A percentile compares a stretch with the other conserved stretches of the same genome.
phyloP scores from a whole-genome alignment of 345 rosid genomes.

The Gossypium mustelinum region DNA sequence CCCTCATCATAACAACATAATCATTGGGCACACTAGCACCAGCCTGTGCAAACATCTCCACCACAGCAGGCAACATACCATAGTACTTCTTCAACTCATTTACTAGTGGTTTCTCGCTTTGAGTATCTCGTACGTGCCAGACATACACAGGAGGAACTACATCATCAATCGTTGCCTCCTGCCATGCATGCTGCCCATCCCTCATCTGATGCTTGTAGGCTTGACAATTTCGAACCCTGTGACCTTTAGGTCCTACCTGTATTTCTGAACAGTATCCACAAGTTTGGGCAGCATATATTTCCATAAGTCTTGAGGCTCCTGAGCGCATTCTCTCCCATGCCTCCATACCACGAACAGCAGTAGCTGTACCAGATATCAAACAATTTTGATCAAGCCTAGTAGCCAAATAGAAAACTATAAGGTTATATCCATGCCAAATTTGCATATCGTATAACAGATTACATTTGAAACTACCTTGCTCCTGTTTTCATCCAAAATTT shows the following conservation, averaged over 20 bases:
- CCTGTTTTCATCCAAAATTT: neutral
- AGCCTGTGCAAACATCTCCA: constrained; percentile 48
- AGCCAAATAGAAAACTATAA: neutral
- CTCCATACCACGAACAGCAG: constrained; percentile 35
- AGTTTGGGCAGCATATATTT: constrained; percentile 42
- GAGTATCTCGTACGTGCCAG: constrained; percentile 36
- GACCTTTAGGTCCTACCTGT: constrained; percentile 52
- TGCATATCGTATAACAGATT: neutral
- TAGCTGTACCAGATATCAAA: constrained; percentile 14
- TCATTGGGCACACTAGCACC: constrained; percentile 35
- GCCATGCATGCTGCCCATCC: constrained; percentile 63
- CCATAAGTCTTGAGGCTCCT: constrained; percentile 38
- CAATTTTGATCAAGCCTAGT: neutral
- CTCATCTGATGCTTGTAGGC: constrained; percentile 58
- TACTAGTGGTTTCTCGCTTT: constrained; percentile 26
- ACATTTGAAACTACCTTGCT: neutral
- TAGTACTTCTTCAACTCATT: constrained; percentile 44
- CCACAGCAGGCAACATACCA: constrained; percentile 43
- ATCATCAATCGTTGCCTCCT: constrained; percentile 47
- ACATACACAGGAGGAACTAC: constrained; percentile 43
- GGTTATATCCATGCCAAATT: neutral
- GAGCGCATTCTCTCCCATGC: constrained; percentile 40
- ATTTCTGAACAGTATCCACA: constrained; percentile 52
- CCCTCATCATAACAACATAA: constrained; percentile 35
- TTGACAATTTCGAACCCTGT: constrained; percentile 44